Evolutionary conservation across 2,329 filamentous ascomycete genomes (phyloP).

Genomic region (Xylaria hypoxylon): DNA sequence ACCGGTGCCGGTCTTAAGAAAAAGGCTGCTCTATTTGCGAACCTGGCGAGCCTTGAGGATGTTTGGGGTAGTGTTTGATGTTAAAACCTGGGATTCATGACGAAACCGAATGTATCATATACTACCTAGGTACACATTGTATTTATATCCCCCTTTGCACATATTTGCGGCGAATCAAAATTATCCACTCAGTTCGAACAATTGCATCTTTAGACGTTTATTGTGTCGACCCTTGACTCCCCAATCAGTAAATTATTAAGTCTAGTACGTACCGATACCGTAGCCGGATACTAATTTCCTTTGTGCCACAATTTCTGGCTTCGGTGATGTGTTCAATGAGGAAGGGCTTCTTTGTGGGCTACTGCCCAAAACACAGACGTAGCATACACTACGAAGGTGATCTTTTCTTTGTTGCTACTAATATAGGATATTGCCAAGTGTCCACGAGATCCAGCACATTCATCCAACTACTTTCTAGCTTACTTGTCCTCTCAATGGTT

Average conservation of each 20-base stretch:
- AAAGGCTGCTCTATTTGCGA: constrained; percentile 21
- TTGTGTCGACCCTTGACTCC: no score
- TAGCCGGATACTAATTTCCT: not conserved
- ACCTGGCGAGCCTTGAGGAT: constrained; percentile 20
- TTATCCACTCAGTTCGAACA: not conserved
- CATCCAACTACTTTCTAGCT: no score
- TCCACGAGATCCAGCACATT: not conserved
- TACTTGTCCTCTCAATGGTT: not conserved
- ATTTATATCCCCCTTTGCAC: not conserved
- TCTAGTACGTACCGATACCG: not conserved
- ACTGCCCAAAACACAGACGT: not conserved
- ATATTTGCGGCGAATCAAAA: not conserved
- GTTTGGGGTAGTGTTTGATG: constrained; percentile 34
- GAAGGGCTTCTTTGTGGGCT: not conserved
- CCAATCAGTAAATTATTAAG: not conserved
- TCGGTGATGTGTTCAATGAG: not conserved
- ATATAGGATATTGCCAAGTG: not conserved
- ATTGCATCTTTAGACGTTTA: not conserved
- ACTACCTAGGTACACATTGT: not conserved
- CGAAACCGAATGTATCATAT: not conserved
- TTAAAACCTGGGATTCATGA: not conserved
- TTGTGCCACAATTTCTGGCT: not conserved
- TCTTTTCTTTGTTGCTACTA: not conserved
- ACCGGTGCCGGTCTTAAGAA: constrained; percentile 23
- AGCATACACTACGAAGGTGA: not conserved